Evolutionary conservation across 306 rosid genomes (phyloP).

Genomic region (Inga leiocalycina): DNA sequence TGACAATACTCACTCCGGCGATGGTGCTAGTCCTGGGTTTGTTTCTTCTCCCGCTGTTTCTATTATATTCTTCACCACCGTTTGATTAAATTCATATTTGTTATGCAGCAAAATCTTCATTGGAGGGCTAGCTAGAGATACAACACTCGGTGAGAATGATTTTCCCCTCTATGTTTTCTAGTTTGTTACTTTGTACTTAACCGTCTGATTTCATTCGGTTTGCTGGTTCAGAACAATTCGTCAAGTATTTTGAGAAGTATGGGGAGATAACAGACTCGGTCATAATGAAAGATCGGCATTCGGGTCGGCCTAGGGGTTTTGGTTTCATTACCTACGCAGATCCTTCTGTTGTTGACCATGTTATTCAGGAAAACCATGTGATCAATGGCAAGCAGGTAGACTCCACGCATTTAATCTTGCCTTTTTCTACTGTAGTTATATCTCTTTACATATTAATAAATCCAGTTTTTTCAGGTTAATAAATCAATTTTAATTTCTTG

Average conservation of each 20-base stretch:
- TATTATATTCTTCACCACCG: neutral
- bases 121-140: slow-evolving; percentile 94
- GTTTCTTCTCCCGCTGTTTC: neutral
- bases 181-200: neutral
- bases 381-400: slow-evolving; percentile 78
- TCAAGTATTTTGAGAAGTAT: slow-evolving; percentile 81
- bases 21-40: slow-evolving; percentile 93
- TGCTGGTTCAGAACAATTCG: slow-evolving; percentile 62
- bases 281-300: slow-evolving; percentile 86
- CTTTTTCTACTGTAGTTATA: neutral
- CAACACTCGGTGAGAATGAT: slow-evolving; percentile 56
- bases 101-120: slow-evolving; percentile 86
- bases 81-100: neutral
- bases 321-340: slow-evolving; percentile 89
- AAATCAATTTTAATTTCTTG: neutral
- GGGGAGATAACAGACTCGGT: slow-evolving; percentile 94
- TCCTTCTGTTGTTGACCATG: slow-evolving; percentile 83
- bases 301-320: slow-evolving; percentile 86
- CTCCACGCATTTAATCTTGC: neutral
- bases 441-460: neutral
- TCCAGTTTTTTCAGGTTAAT: neutral
- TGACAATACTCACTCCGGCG: slow-evolving; percentile 72
- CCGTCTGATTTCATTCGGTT: neutral
- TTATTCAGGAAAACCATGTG: slow-evolving; percentile 75
- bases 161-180: neutral